Evolutionary conservation across 2,329 filamentous ascomycete species (phyloP), one percentile per base, ranked within the genome.

Genomic region (Penicillium sp.): DNA sequence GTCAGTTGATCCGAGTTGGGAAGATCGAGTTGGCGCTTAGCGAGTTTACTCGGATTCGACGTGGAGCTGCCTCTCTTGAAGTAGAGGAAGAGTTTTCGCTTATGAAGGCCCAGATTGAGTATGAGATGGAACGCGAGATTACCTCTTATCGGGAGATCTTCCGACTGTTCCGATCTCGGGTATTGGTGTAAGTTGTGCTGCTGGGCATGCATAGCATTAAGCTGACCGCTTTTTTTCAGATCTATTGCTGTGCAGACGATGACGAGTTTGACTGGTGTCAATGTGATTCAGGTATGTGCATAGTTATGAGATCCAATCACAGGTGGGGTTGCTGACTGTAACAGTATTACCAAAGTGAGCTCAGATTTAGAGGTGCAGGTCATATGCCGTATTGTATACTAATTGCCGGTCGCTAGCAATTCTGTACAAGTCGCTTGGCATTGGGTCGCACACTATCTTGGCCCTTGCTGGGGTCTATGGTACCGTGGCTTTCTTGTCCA

Each of bases 241-340:
- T 81, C 79, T 1, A 81, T 85, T 63, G 79, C 80, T 2, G 83
- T 84, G 2, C 83, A 85, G 69, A 84, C 81, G 3, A 83, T 85
- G 80, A 85, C 83, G 0, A 79, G 77, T 61, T 64, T 85, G 39
- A 85, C 83, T 1, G 83, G 83, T 11, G 80, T 85, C 37, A 85
- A 85, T 63, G 83, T 85, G 1, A 84, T 85, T 37, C 82, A 80
- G 66, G 72, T 76, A 68, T 42, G 67, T 59, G 2, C 23, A 44
- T 43, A 16, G 4, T 11, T 45, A 39, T 13, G 9, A 23, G 23
- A 25, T 25, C 19, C 3, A 51, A 42, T 33, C 10, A 50, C 23
- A 31, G 46, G 42, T 1, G 5, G 47, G 53, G 37, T 55, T 35
- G 27, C 23, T 55, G 25, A 50, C 27, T n/a, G 2, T 26, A 52